Conservation (phyloP, 352 stramenopile species). For the Globisporangium paroecandrum region DNA sequence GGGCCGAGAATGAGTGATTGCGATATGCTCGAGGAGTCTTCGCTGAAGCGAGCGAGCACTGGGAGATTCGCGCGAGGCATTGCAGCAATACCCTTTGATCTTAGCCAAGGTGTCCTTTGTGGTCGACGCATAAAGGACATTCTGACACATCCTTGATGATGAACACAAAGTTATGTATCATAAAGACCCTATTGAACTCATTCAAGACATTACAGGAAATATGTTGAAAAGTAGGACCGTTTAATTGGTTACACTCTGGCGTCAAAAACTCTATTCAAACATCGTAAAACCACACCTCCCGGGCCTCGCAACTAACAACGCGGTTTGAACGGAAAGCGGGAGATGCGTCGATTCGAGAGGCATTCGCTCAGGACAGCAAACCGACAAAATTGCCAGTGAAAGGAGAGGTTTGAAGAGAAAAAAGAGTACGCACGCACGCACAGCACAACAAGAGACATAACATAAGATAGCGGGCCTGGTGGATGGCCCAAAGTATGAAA, state of each 20-base stretch:
- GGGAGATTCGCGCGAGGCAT: not conserved
- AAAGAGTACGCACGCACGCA: too few species aligned
- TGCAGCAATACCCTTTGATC: not conserved
- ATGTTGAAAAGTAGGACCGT: not conserved
- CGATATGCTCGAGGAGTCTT: not conserved
- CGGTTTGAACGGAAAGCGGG: too few species aligned
- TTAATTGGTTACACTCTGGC: too few species aligned
- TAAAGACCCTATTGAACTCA: not conserved
- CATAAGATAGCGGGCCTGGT: too few species aligned
- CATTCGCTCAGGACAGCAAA: too few species aligned
- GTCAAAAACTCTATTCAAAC: too few species aligned
- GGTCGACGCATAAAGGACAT: conserved; percentile 3
- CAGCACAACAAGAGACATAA: too few species aligned
- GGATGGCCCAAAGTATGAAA: not conserved
- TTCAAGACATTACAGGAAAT: not conserved
- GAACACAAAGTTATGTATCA: not conserved
- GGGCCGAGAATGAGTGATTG: not conserved
- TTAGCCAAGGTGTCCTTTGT: not conserved
- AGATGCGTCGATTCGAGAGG: too few species aligned
- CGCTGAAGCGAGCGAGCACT: not conserved
- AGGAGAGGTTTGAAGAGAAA: too few species aligned
- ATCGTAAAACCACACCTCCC: too few species aligned
- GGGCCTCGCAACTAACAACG: too few species aligned
- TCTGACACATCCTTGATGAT: conserved; percentile 1
- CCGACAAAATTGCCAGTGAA: too few species aligned